A percentile compares a stretch with the other conserved stretches of the same genome.
phyloP scores from a whole-genome alignment of 1,284 basidiomycete species.

The Ganoderma lucidum region DNA sequence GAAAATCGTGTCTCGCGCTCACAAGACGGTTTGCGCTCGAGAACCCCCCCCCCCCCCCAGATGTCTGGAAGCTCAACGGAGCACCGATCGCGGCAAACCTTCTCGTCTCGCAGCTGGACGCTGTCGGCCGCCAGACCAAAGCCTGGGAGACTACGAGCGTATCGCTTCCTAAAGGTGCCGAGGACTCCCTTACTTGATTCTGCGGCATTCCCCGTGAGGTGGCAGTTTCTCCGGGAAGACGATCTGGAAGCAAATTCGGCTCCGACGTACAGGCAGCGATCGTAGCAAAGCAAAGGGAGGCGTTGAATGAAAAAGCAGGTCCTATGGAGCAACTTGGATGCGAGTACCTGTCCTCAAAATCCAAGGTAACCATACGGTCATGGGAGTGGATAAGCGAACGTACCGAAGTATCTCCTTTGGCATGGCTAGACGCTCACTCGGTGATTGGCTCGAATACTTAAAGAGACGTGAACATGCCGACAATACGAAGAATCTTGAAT shows the following conservation, averaged over 20 bases:
- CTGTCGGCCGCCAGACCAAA: slow-evolving; percentile 26
- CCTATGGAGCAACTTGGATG: background rate
- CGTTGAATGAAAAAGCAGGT: background rate
- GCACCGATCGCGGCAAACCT: slow-evolving; percentile 23
- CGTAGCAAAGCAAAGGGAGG: background rate
- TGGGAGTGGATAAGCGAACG: slow-evolving; percentile 8
- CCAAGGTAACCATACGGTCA: background rate
- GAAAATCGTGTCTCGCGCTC: background rate
- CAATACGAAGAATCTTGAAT: slow-evolving; percentile 2
- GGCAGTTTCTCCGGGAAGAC: slow-evolving; percentile 17
- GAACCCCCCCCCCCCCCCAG: slow-evolving; percentile 11
- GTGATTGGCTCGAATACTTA: background rate
- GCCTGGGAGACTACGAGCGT: slow-evolving; percentile 20
- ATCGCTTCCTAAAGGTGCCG: slow-evolving; percentile 25
- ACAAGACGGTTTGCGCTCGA: background rate
- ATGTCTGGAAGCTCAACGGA: slow-evolving; percentile 23
- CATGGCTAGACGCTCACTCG: slow-evolving; percentile 3
- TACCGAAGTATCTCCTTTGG: slow-evolving; percentile 14
- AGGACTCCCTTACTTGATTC: slow-evolving; percentile 22
- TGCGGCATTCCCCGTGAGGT: slow-evolving; percentile 18
- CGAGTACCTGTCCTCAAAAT: too few relatives aligned
- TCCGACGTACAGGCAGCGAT: slow-evolving; percentile 13
- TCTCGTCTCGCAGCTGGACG: slow-evolving; percentile 23
- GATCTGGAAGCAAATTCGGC: slow-evolving; percentile 9
- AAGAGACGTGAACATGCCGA: slow-evolving; percentile 2